These are phyloP conservation scores for Persicaria maculosa DNA, from an alignment of 148 eudicot species.

Conservation along the genomic window DNA sequence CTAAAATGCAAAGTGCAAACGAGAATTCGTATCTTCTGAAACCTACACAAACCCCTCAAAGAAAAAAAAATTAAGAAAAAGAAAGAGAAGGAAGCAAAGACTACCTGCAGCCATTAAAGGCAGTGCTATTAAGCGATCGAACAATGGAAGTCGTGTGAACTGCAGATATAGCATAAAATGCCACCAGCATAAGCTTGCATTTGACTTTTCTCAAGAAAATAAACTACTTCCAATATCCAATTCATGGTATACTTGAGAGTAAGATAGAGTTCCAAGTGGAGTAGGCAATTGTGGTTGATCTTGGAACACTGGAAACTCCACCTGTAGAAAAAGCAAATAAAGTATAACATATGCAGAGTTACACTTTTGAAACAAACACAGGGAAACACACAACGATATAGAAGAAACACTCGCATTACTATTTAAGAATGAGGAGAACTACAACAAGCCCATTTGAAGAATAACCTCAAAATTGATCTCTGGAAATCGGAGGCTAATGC, in stretches of 20 bases:
- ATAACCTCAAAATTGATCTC: neutral
- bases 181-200: neutral
- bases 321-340: constrained; percentile 30
- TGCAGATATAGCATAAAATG: constrained; percentile 20
- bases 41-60: neutral
- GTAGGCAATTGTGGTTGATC: constrained; percentile 51
- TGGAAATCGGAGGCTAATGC: neutral
- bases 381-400: neutral
- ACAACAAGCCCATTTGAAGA: neutral
- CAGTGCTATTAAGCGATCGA: constrained; percentile 50
- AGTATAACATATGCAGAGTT: neutral
- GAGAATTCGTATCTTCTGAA: neutral
- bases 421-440: neutral
- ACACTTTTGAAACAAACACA: neutral
- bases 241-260: constrained; percentile 37
- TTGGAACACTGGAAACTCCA: constrained; percentile 59
- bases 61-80: no score
- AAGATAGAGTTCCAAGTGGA: constrained; percentile 54
- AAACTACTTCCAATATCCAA: neutral
- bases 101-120: constrained; percentile 70
- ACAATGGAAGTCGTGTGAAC: constrained; percentile 49
- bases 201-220: neutral
- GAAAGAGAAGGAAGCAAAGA: neutral
- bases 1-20: neutral
- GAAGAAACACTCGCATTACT: neutral